phyloP scores from a whole-genome alignment of 352 stramenopile species.

The Globisporangium paroecandrum region DNA sequence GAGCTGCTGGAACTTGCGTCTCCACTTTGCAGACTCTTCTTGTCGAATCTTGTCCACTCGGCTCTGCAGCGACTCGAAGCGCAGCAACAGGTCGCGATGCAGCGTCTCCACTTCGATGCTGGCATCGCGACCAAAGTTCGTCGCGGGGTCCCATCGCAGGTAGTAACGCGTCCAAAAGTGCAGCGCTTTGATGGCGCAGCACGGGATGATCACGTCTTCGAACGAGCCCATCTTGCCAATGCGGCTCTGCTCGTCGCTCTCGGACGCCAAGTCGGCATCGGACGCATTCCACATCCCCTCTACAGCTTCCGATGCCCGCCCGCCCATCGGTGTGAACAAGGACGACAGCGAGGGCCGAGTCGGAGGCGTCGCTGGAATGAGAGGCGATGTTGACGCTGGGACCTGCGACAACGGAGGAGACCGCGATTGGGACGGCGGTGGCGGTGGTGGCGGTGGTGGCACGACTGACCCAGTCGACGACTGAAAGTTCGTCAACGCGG shows the following conservation, averaged over 20 bases:
- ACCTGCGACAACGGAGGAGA: conserved; percentile 13
- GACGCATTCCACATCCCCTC: conserved; percentile 30
- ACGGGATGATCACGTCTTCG: conserved; percentile 69
- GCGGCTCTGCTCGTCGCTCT: conserved; percentile 37
- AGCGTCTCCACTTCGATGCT: conserved; percentile 55
- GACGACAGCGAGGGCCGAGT: conserved; percentile 32
- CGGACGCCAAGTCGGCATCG: conserved; percentile 29
- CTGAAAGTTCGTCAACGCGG: conserved; percentile 24
- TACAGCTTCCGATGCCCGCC: conserved; percentile 24
- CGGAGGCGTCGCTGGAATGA: conserved; percentile 13
- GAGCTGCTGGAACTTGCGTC: conserved; percentile 22
- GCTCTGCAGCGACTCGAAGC: conserved; percentile 29
- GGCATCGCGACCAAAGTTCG: conserved; percentile 52
- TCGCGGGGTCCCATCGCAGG: conserved; percentile 67
- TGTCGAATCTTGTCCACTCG: conserved; percentile 23
- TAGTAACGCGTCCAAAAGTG: conserved; percentile 82
- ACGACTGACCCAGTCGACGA: conserved; percentile 8
- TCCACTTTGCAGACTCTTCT: conserved; percentile 31
- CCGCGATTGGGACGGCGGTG: conserved; percentile 14
- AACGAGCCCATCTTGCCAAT: conserved; percentile 28
- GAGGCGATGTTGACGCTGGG: neutral
- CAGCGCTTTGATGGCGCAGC: conserved; percentile 61
- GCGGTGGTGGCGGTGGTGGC: neutral
- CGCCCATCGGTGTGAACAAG: conserved; percentile 29
- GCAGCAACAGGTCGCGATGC: conserved; percentile 45